Evolutionary conservation across 2,329 filamentous ascomycete genomes (phyloP).

Genomic region (Coniochaeta pulveracea): DNA sequence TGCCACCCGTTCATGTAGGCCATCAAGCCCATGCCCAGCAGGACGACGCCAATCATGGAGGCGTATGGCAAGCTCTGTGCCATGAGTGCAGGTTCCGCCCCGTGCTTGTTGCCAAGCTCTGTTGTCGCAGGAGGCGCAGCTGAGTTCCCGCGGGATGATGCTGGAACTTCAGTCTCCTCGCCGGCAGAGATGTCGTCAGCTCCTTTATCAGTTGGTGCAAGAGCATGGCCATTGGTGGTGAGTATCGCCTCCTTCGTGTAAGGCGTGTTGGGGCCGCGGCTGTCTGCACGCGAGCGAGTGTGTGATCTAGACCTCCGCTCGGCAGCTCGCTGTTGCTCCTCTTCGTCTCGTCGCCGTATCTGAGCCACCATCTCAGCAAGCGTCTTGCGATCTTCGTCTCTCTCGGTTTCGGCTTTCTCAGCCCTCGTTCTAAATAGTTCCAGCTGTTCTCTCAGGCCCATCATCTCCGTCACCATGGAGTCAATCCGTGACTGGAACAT

Average conservation of each 20-base stretch:
- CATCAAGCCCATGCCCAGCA: conserved; percentile 76
- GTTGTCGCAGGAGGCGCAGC: conserved; percentile 30
- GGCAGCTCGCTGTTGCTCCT: conserved; percentile 33
- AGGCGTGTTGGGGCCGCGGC: conserved; percentile 7
- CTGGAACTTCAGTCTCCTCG: conserved; percentile 23
- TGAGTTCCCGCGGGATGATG: conserved; percentile 35
- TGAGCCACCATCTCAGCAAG: conserved; percentile 81
- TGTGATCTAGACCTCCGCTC: conserved; percentile 27
- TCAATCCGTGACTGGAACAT: conserved; percentile 63
- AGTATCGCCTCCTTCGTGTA: conserved; percentile 10
- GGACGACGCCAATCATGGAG: conserved; percentile 71
- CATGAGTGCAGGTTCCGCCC: conserved; percentile 29
- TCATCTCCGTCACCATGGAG: conserved; percentile 67
- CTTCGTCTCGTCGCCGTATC: conserved; percentile 57
- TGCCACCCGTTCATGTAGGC: conserved; percentile 81
- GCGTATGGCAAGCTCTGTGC: conserved; percentile 60
- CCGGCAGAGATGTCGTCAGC: not conserved
- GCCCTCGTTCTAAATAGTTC: conserved; percentile 67
- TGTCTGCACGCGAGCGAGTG: conserved; percentile 15
- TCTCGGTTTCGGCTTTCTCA: conserved; percentile 70
- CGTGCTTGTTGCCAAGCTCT: conserved; percentile 24
- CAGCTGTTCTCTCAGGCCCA: conserved; percentile 68
- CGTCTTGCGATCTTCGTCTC: conserved; percentile 58
- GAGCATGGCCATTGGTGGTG: conserved; percentile 14
- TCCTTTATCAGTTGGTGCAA: conserved; percentile 6